Evolutionary conservation across 345 rosid genomes (phyloP).

Genomic region (Eucalyptus marginata): DNA sequence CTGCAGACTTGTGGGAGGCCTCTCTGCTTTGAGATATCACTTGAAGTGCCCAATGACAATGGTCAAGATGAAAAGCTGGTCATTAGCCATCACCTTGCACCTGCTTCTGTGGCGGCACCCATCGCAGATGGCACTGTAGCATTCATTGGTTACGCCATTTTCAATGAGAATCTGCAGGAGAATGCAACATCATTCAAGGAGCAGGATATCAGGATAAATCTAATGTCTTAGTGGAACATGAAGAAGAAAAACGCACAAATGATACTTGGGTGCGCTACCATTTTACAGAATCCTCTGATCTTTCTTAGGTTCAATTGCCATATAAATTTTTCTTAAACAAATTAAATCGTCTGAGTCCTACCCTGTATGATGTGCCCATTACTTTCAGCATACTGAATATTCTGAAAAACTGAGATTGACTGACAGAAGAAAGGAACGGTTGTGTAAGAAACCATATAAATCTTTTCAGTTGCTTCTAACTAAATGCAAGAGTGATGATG

Average conservation of each 20-base stretch:
- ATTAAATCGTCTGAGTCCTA: neutral
- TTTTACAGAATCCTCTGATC: neutral
- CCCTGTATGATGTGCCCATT: neutral
- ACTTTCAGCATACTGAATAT: neutral
- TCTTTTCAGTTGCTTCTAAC: neutral
- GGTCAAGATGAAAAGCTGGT: neutral
- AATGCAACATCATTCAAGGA: neutral
- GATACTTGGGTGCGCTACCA: neutral
- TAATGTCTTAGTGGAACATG: neutral
- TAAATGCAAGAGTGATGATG: neutral
- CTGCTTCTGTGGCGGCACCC: neutral
- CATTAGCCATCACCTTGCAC: neutral
- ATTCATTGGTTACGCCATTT: neutral
- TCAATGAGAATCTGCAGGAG: neutral
- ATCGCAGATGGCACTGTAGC: neutral
- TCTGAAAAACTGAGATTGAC: neutral
- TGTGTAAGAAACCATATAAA: too few relatives aligned
- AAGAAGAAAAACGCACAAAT: neutral
- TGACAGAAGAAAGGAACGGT: neutral
- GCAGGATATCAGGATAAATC: neutral
- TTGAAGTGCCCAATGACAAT: neutral
- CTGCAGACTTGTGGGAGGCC: neutral
- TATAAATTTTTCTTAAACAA: neutral
- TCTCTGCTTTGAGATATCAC: neutral
- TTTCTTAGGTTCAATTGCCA: neutral